phyloP scores from a whole-genome alignment of 768 basidiomycete genomes.

The Suillus placidus region DNA sequence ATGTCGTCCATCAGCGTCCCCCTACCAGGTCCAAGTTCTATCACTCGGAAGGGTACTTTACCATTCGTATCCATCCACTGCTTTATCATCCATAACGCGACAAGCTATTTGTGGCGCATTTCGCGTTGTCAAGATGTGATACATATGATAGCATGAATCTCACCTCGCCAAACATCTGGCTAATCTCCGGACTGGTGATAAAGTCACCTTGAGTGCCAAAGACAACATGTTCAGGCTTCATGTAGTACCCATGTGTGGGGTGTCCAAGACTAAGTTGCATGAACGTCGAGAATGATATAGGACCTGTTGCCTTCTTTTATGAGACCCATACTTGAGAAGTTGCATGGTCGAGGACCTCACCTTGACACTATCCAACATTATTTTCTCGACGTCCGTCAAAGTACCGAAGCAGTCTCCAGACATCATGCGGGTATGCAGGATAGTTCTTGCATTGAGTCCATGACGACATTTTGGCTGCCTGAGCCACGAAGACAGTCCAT shows the following conservation, averaged over 20 bases:
- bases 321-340: neutral
- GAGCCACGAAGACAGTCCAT: constrained; percentile 10
- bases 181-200: constrained; percentile 95
- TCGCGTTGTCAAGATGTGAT: neutral
- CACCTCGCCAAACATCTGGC: constrained; percentile 96
- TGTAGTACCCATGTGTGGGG: constrained; percentile 93
- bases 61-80: constrained; percentile 65
- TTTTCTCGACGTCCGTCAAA: constrained; percentile 57
- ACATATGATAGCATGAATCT: constrained; percentile 23
- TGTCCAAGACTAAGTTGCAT: constrained; percentile 92
- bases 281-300: constrained; percentile 84
- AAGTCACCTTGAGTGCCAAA: constrained; percentile 92
- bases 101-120: constrained; percentile 52
- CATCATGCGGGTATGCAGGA: neutral
- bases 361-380: constrained; percentile 73
- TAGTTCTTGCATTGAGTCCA: constrained; percentile 1
- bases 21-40: constrained; percentile 93
- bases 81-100: constrained; percentile 84
- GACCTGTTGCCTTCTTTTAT: constrained; percentile 73
- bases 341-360: constrained; percentile 37
- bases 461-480: constrained; percentile 11
- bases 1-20: constrained; percentile 93
- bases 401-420: constrained; percentile 14
- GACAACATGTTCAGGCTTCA: constrained; percentile 68
- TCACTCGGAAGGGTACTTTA: constrained; percentile 58